Base-by-base conservation (phyloP, 768 basidiomycete genomes). In the Lactarius hengduanensis region DNA sequence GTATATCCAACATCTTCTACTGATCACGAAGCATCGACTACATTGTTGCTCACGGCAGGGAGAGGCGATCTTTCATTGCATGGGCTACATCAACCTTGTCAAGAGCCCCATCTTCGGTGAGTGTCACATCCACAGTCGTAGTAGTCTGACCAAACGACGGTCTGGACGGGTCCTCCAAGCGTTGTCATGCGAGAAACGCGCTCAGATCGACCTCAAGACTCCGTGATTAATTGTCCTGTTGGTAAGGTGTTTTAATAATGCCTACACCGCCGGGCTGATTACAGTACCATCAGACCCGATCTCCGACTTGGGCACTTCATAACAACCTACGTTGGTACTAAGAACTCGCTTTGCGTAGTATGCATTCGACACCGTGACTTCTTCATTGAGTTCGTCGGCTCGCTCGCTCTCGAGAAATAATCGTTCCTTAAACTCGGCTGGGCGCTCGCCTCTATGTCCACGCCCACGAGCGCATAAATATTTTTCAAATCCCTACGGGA, bases 121-220 rank as follows among this genome's bases (percentile, higher is more conserved):
- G 7, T 45, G 3, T n/a, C 20, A 45, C 45, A n/a, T 45, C 45
- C n/a, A 45, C 20, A 40, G 75, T 76, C n/a, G 67, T 72, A 0
- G 26, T 26, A 26, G 74, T 72, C 0, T 64, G 61, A 36, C 59
- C 34, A 16, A 66, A 26, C 11, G 30, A 59, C 2, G 63, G 63
- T 22, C 11, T 63, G 10, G 67, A 61, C 3, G 63, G 70, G 22
- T 83, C 83, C 0, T 81, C 79, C 47, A 83, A 73, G 59, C 81
- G 79, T 70, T 92, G 90, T 63, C 77, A 83, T 66, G 85, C 87
- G 41, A 92, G 78, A 70, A 93, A 90, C 0, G 78, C 66, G 0
- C 88, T 83, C 1, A 93, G 72, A 76, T 93, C 89, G 9, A 92
- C 81, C 72, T 93, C 89, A 4, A 88, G 88, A 65, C 91, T 26